Evolutionary conservation across 1,284 basidiomycete species (phyloP), one percentile per base, ranked within the genome.

Genomic region (Sanghuangporus sanghuang): DNA sequence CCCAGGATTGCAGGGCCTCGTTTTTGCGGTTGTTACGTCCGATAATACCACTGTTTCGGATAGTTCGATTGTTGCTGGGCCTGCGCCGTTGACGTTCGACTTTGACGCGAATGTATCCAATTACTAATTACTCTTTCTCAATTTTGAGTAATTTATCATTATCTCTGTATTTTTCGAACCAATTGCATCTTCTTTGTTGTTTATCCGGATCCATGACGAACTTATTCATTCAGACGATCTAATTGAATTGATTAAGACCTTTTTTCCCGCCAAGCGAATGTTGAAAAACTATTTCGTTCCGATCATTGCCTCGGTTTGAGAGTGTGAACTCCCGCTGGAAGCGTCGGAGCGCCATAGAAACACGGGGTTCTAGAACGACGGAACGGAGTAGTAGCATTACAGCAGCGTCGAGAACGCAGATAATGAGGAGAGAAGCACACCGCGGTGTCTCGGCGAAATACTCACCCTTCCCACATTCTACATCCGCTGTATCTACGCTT

Each of bases 21-120:
- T 72, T 9, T 72, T 66, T 55, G 68, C 67, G 3, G 53, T 71
- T 27, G 63, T 72, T 9, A 65, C 69, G 6, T 63, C 62, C 11
- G 65, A 62, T 52, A 44, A 58, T 16, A 55, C 56, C 2, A 49
- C 64, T 66, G 67, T 72, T 32, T 67, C 73, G 55, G 68, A 72
- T 50, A 70, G 73, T 53, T 69, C 63, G 11, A 72, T 72, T 46
- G 68, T 78, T 48, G 77, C 77, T 32, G 77, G 77, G 14, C 76
- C 77, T 39, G 71, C 69, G 16, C 70, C 75, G 44, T 64, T 75
- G 40, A 63, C 38, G 36, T 68, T 68, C 52, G 11, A 59, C 21
- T 48, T 62, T 42, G 23, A 35, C 14, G 9, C 58, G 8, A 18
- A 54, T 14, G 53, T 54, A 16, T 2, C 53, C 16, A 54, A 54